Conservation (phyloP, 2,329 filamentous ascomycete species). For the Scedosporium boydii region DNA sequence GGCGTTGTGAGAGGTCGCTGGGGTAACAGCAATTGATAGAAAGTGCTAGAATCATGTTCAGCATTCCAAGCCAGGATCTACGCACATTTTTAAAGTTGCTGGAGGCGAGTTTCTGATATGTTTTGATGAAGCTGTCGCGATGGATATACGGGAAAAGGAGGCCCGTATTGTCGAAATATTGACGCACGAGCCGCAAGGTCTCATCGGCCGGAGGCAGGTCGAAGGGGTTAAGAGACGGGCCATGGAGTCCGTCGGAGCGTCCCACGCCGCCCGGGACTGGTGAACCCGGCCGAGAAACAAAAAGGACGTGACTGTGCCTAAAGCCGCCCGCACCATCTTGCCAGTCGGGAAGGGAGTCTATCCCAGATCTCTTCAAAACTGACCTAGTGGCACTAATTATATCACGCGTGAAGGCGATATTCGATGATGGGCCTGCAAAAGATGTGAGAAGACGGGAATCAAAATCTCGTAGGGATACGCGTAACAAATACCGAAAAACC, state of each 20-base stretch:
- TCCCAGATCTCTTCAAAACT: not conserved
- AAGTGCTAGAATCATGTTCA: conserved; percentile 42
- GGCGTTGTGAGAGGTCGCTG: conserved; percentile 21
- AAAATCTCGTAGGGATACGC: not conserved
- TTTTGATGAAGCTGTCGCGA: conserved; percentile 16
- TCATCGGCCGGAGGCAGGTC: conserved; percentile 13
- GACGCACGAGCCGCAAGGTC: conserved; percentile 12
- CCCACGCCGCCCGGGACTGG: not conserved
- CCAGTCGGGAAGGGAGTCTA: not conserved
- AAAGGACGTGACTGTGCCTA: conserved; percentile 1
- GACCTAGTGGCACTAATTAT: not conserved
- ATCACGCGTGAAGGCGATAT: conserved; percentile 2
- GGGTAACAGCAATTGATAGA: conserved; percentile 18
- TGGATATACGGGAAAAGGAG: conserved; percentile 20
- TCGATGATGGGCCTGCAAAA: conserved; percentile 1
- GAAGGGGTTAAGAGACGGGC: not conserved
- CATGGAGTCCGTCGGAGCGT: not conserved
- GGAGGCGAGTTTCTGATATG: conserved; percentile 10
- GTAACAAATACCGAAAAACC: not conserved
- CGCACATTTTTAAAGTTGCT: conserved; percentile 20
- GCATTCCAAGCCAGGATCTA: conserved; percentile 38
- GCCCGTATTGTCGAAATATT: conserved; percentile 19
- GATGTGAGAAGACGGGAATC: not conserved
- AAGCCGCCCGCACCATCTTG: not conserved
- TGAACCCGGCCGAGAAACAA: not conserved